Base-by-base conservation (phyloP, 1,284 basidiomycete species). In the Boletus semigastroideus region DNA sequence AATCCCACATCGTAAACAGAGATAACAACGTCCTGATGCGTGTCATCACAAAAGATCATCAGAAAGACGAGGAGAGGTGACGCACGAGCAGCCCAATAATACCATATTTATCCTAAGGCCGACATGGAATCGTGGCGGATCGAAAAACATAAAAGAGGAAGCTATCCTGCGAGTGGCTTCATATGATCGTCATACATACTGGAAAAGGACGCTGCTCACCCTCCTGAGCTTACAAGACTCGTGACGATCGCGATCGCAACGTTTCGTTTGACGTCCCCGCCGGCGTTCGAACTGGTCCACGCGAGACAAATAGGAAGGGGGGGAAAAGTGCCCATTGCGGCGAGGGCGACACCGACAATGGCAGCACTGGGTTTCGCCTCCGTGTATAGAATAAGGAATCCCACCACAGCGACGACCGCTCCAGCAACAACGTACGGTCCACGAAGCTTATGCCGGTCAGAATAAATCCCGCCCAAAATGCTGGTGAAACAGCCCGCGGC, bases 201-300 rank as follows among this genome's bases (percentile, higher is more conserved):
- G 4, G 3, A 33, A 17, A 34, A 22, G 3, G 0, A 45, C 27
- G 7, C 1, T 2, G 48, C 67, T 49, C 49, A 76, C 78, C 79
- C 79, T 64, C 80, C 80, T n/a, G 77, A 61, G 58, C 79, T 81
- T 37, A 75, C 78, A 44, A 79, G 52, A 6, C 78, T 78, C 57
- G 75, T 76, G 17, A 82, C 73, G 69, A 82, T 78, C 5, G 78
- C 82, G 47, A 83, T 65, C 0, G 72, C 75, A 31, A 82, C 77
- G 54, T 72, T 72, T 42, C 74, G 70, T 59, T 82, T 78, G 55
- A 75, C 55, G 49, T 78, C 77, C n/a, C 83, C 83, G 40, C 81
- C 82, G n/a, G 73, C 73, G 53, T 80, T 80, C 42, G 78, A 77
- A 19, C 74, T 74, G 3, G 69, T 72, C 83, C 82, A 85, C 8